Conservation (phyloP, 495 filamentous ascomycete genomes). For the Aspergillus cavernicola region DNA sequence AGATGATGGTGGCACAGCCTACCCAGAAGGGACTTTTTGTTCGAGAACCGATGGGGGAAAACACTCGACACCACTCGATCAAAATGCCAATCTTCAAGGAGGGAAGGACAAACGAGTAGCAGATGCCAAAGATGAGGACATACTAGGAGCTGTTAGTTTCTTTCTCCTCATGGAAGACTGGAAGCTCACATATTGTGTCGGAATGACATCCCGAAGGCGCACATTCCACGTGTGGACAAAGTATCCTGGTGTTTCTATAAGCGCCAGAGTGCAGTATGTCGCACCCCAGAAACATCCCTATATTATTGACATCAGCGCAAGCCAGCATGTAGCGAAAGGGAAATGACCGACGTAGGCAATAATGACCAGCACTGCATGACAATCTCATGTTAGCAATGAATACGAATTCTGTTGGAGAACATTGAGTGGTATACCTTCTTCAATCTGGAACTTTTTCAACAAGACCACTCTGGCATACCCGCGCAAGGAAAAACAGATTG, state of each 20-base stretch:
- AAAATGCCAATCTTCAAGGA: constrained; percentile 22
- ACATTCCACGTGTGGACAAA: constrained; percentile 26
- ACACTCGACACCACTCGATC: constrained; percentile 24
- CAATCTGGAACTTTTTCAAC: constrained; percentile 16
- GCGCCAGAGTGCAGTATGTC: constrained; percentile 10
- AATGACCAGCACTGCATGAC: background rate
- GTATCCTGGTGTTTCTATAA: constrained; percentile 19
- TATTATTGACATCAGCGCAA: background rate
- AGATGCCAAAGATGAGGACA: constrained; percentile 4
- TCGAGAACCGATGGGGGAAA: constrained; percentile 9
- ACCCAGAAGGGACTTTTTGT: constrained; percentile 7
- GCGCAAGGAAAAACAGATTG: constrained; percentile 14
- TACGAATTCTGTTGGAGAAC: background rate
- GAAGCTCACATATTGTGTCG: constrained; percentile 16
- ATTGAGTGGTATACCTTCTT: constrained; percentile 6
- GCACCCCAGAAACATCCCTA: constrained; percentile 18
- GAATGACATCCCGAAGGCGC: constrained; percentile 14
- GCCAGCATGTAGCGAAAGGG: too few relatives aligned
- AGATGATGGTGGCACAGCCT: background rate
- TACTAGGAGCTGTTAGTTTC: background rate
- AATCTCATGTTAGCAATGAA: background rate
- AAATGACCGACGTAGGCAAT: background rate
- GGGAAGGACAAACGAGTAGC: constrained; percentile 18
- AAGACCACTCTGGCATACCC: constrained; percentile 19
- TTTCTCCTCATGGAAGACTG: background rate